These are phyloP conservation scores for Amoebophrya sp. DNA, from an alignment of 169 alveolate species.

Conservation along the genomic window DNA sequence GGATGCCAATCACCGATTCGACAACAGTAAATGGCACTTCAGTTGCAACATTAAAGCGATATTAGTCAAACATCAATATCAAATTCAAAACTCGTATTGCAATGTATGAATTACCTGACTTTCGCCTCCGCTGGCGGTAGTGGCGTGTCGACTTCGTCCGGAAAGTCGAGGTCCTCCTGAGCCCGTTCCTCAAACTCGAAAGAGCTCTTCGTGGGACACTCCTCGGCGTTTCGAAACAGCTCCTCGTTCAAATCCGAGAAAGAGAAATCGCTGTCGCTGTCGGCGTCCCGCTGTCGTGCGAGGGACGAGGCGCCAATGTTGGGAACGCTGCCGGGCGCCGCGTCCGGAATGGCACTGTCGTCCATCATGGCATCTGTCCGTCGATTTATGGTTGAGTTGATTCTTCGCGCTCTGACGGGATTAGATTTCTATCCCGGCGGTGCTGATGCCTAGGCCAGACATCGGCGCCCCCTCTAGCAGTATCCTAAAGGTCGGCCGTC, in stretches of 20 bases:
- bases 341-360: not conserved
- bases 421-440: too few relatives aligned
- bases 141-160: constrained; percentile 36
- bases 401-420: too few relatives aligned
- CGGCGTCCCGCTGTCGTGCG: not conserved
- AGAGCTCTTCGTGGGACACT: not conserved
- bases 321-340: not conserved
- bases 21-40: not conserved
- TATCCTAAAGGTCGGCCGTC: too few relatives aligned
- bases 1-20: too few relatives aligned
- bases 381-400: too few relatives aligned
- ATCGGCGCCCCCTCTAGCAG: too few relatives aligned
- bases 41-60: not conserved
- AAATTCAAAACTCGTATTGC: too few relatives aligned
- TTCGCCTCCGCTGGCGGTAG: not conserved
- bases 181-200: constrained; percentile 24
- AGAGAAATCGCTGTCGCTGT: not conserved
- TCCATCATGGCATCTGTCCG: too few relatives aligned
- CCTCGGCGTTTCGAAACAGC: constrained; percentile 5
- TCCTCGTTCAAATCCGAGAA: not conserved
- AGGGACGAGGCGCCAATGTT: not conserved
- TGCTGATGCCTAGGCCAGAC: too few relatives aligned
- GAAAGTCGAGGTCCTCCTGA: constrained; percentile 33
- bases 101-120: not conserved
- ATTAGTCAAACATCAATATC: too few relatives aligned